These are phyloP conservation scores for Xylariaceae sp. DNA, from an alignment of 2,329 filamentous ascomycete species.

Conservation along the genomic window DNA sequence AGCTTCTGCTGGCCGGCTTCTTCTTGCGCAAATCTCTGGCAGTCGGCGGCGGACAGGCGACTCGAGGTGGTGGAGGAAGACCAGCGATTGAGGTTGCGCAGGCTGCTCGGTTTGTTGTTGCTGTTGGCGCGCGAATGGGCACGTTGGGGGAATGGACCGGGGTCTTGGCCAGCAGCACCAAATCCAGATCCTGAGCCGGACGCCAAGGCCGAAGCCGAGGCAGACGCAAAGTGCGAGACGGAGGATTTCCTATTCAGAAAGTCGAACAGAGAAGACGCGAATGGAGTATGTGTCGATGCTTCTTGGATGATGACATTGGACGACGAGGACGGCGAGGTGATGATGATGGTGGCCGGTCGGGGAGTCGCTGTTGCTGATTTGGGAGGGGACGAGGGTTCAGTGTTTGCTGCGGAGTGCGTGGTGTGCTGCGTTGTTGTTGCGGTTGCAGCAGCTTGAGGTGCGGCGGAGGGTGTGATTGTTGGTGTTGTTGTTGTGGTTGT, in stretches of 20 bases:
- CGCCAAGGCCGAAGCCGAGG: constrained; percentile 6
- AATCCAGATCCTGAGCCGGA: neutral
- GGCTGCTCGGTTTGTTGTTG: constrained; percentile 35
- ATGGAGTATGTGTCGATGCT: constrained; percentile 15
- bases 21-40: constrained; percentile 21
- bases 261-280: constrained; percentile 20
- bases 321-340: constrained; percentile 6
- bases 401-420: neutral
- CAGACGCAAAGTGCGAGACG: constrained; percentile 4
- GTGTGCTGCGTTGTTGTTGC: neutral
- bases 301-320: constrained; percentile 13
- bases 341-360: neutral
- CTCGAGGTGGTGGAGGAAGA: constrained; percentile 49
- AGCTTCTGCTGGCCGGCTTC: constrained; percentile 28
- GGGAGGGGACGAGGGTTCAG: neutral
- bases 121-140: constrained; percentile 26
- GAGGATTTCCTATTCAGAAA: constrained; percentile 11
- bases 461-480: neutral
- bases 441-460: too few relatives aligned
- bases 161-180: neutral
- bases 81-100: constrained; percentile 49
- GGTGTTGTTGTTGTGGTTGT: constrained; percentile 4
- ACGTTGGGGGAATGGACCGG: constrained; percentile 11
- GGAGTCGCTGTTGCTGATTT: neutral
- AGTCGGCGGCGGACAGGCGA: constrained; percentile 35